Evolutionary conservation across 176 grass and related monocot species (phyloP).

Genomic region (Typha latifolia): DNA sequence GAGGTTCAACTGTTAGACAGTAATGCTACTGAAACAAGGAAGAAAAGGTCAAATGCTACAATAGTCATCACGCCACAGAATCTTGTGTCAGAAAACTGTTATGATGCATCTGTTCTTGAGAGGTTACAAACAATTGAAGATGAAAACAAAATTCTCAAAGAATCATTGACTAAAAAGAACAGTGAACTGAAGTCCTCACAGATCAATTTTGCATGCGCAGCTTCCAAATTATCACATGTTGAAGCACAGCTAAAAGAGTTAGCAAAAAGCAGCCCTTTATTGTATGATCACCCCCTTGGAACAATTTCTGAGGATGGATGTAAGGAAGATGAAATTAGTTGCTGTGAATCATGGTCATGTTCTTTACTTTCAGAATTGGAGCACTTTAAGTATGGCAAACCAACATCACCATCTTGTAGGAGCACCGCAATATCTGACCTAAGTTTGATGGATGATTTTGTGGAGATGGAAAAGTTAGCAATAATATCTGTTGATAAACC

Average conservation of each 20-base stretch:
- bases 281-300: slow-evolving; percentile 34
- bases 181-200: slow-evolving; percentile 52
- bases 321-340: slow-evolving; percentile 64
- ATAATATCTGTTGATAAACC: slow-evolving; percentile 31
- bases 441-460: slow-evolving; percentile 99
- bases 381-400: slow-evolving; percentile 69
- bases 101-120: slow-evolving; percentile 45
- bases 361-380: slow-evolving; percentile 88
- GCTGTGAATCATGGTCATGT: slow-evolving; percentile 76
- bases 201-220: slow-evolving; percentile 48
- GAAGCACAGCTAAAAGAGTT: slow-evolving; percentile 58
- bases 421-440: slow-evolving; percentile 73
- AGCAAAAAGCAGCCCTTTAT: slow-evolving; percentile 34
- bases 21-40: slow-evolving; percentile 19
- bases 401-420: slow-evolving; percentile 47
- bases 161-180: slow-evolving; percentile 66
- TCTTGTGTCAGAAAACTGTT: slow-evolving; percentile 14
- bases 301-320: slow-evolving; percentile 35
- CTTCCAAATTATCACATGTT: slow-evolving; percentile 58
- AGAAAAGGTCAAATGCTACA: slow-evolving; percentile 25
- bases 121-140: slow-evolving; percentile 55
- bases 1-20: slow-evolving; percentile 58
- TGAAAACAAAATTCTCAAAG: slow-evolving; percentile 78
- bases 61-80: slow-evolving; percentile 12
- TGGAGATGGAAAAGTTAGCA: slow-evolving; percentile 83